These are phyloP conservation scores for Solanum chilense DNA, from an alignment of 257 asterid genomes.

Conservation along the genomic window DNA sequence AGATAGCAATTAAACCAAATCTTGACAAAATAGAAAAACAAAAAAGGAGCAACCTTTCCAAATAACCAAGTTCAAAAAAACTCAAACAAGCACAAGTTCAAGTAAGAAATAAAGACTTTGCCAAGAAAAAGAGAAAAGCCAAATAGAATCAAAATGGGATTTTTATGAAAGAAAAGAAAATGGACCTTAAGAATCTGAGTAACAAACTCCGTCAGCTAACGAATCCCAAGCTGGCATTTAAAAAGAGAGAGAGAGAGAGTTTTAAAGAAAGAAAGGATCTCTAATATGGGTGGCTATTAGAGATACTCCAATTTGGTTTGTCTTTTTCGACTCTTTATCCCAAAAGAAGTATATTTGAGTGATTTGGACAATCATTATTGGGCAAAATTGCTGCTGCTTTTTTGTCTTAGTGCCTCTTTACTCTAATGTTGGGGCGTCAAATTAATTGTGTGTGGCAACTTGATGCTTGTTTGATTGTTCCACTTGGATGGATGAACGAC, in stretches of 20 bases:
- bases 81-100: not conserved
- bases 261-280: not conserved
- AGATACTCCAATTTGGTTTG: not conserved
- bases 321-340: not conserved
- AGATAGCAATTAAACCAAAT: not conserved
- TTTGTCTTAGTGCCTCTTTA: not conserved
- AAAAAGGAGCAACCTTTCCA: not conserved
- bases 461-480: not conserved
- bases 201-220: not conserved
- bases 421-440: not conserved
- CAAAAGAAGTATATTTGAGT: not conserved
- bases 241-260: not conserved
- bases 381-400: not conserved
- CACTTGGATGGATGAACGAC: not conserved
- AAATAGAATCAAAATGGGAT: not conserved
- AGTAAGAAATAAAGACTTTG: not conserved
- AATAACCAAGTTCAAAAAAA: not conserved
- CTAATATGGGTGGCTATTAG: not conserved
- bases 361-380: not conserved
- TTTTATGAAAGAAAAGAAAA: not conserved
- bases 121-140: not conserved
- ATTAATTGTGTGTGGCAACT: not conserved
- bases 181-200: not conserved
- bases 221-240: not conserved
- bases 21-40: not conserved